Conservation (phyloP, 176 grass and related monocot species). For the Eleusine coracana region DNA sequence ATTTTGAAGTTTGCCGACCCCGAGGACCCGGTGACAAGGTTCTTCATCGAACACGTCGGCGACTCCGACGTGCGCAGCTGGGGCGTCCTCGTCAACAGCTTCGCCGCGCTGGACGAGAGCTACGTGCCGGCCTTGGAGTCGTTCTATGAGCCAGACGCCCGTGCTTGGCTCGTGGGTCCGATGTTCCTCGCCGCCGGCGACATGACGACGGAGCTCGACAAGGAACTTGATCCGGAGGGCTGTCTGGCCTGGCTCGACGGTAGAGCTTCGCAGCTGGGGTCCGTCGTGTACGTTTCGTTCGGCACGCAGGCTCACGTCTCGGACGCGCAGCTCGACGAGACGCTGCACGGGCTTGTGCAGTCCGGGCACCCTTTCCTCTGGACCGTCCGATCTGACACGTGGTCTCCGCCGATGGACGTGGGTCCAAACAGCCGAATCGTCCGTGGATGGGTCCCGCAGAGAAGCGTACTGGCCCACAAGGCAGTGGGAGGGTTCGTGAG, state of each 20-base stretch:
- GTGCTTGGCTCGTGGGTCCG: conserved; percentile 53
- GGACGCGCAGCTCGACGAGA: conserved; percentile 63
- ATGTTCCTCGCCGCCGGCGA: conserved; percentile 26
- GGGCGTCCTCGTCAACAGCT: conserved; percentile 72
- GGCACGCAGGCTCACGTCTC: conserved; percentile 57
- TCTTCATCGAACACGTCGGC: conserved; percentile 36
- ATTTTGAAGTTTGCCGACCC: conserved; percentile 32
- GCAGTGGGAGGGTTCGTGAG: conserved; percentile 54
- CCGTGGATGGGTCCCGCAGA: conserved; percentile 59
- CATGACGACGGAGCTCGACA: not conserved
- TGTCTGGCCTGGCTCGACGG: conserved; percentile 67
- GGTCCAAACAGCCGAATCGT: conserved; percentile 36
- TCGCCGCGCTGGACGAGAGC: conserved; percentile 46
- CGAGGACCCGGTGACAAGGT: conserved; percentile 34
- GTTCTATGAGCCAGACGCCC: conserved; percentile 28
- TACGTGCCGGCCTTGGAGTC: conserved; percentile 44
- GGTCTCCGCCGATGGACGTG: conserved; percentile 39
- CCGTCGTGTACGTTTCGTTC: conserved; percentile 69
- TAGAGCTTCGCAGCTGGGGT: conserved; percentile 11
- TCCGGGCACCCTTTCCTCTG: conserved; percentile 61
- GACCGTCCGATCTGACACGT: conserved; percentile 47
- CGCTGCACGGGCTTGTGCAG: conserved; percentile 45
- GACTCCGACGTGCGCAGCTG: conserved; percentile 40
- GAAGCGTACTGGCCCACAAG: conserved; percentile 44
- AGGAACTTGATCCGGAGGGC: conserved; percentile 44